Percentiles rank a stretch among this genome's conserved stretches.
These are phyloP conservation scores for Ophiostoma fasciatum DNA, from an alignment of 2,329 filamentous ascomycete species.

Conservation along the genomic window DNA sequence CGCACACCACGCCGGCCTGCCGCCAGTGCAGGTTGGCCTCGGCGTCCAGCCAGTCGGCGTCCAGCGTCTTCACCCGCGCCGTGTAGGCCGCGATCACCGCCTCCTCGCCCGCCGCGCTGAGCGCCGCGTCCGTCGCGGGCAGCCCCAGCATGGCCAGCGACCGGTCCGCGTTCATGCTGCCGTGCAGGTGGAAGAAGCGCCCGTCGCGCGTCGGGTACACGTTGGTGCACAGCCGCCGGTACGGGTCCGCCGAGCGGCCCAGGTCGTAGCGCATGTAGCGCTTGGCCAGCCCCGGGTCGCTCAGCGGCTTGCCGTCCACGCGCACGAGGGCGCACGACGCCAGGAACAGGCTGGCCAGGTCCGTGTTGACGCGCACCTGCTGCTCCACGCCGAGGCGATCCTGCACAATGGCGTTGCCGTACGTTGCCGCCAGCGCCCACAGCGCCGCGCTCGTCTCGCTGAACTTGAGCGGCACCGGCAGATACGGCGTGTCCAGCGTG, in stretches of 20 bases:
- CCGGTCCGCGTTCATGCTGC: constrained; percentile 27
- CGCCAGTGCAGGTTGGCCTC: too few relatives aligned
- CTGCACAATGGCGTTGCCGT: constrained; percentile 33
- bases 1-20: too few relatives aligned
- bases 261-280: background rate
- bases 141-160: constrained; percentile 29
- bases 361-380: too few relatives aligned
- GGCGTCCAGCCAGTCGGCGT: constrained; percentile 21
- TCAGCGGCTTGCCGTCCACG: background rate
- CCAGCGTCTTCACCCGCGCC: constrained; percentile 17
- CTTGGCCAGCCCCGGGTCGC: background rate
- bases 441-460: constrained; percentile 3
- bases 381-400: background rate
- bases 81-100: constrained; percentile 6
- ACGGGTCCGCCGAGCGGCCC: background rate
- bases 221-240: background rate
- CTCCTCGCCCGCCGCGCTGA: too few relatives aligned
- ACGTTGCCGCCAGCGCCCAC: constrained; percentile 15
- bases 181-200: constrained; percentile 33
- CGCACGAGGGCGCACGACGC: too few relatives aligned
- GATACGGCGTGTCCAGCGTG: constrained; percentile 9
- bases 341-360: too few relatives aligned
- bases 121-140: constrained; percentile 15
- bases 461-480: constrained; percentile 4
- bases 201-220: constrained; percentile 3